Conservation (phyloP, 2,329 filamentous ascomycete species). For the Cercospora zeae-maydis region DNA sequence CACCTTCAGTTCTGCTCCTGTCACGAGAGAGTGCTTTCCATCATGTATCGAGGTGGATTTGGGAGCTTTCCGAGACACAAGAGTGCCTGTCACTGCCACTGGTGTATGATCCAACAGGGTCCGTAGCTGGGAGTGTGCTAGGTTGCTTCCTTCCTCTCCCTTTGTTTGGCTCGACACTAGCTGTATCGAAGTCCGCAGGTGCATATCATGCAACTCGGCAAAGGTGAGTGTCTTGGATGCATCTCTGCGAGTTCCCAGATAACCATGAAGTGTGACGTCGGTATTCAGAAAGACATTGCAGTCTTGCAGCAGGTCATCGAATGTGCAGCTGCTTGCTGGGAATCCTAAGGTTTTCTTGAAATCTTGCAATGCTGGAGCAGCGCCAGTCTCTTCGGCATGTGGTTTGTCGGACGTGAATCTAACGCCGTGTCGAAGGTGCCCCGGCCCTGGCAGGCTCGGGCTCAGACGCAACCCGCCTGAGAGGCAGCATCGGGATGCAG, state of each 20-base stretch:
- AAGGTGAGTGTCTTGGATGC: constrained; percentile 69
- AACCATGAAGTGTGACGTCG: constrained; percentile 62
- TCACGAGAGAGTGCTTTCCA: constrained; percentile 12
- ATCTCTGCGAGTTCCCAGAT: constrained; percentile 65
- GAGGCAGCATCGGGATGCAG: constrained; percentile 11
- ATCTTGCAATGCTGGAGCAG: constrained; percentile 16
- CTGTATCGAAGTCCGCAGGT: constrained; percentile 43
- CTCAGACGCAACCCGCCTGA: background rate
- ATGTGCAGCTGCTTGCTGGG: constrained; percentile 43
- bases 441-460: background rate
- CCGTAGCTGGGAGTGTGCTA: constrained; percentile 27
- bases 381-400: background rate
- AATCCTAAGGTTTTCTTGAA: constrained; percentile 43
- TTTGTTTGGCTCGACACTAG: constrained; percentile 32
- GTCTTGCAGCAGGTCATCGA: constrained; percentile 31
- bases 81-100: constrained; percentile 51
- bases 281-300: constrained; percentile 31
- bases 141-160: constrained; percentile 28
- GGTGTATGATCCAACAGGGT: constrained; percentile 46
- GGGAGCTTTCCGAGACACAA: constrained; percentile 43
- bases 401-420: background rate
- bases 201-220: constrained; percentile 51
- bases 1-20: constrained; percentile 48
- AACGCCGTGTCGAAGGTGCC: background rate
- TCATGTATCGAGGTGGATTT: constrained; percentile 23